A percentile compares a stretch with the other conserved stretches of the same genome.
Conservation (phyloP, 345 rosid genomes). For the Salix koriyanagi region DNA sequence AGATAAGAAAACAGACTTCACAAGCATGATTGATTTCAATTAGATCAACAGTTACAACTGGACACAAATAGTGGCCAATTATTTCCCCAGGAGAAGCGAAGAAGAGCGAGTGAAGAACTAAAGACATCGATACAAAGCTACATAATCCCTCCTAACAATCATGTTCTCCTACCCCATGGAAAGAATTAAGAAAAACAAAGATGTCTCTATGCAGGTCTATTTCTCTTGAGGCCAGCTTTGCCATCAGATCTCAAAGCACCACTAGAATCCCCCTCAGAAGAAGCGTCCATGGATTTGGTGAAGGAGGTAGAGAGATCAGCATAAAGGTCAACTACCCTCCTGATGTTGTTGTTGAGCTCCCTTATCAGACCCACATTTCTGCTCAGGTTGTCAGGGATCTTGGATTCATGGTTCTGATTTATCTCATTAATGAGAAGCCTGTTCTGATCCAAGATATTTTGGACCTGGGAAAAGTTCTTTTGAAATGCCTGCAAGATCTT, state of each 20-base stretch:
- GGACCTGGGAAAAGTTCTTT: conserved; percentile 69
- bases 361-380: conserved; percentile 68
- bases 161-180: conserved; percentile 24
- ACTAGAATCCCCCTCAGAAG: conserved; percentile 64
- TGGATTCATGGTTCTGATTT: conserved; percentile 76
- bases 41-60: conserved; percentile 33
- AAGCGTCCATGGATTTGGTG: conserved; percentile 53
- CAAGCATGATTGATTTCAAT: conserved; percentile 31
- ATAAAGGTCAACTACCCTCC: conserved; percentile 66
- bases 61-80: conserved; percentile 28
- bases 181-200: conserved; percentile 15
- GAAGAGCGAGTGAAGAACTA: conserved; percentile 20
- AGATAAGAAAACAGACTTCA: conserved; percentile 10
- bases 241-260: conserved; percentile 56
- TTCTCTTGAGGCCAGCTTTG: conserved; percentile 50
- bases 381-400: conserved; percentile 60
- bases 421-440: conserved; percentile 67
- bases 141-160: conserved; percentile 22
- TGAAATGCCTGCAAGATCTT: conserved; percentile 67
- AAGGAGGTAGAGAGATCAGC: conserved; percentile 63
- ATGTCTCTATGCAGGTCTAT: conserved; percentile 38
- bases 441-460: conserved; percentile 62
- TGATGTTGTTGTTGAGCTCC: conserved; percentile 79
- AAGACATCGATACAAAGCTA: conserved; percentile 20
- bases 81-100: conserved; percentile 22